Conservation (phyloP, 2,329 filamentous ascomycete genomes). For the Rhynchosporium agropyri region DNA sequence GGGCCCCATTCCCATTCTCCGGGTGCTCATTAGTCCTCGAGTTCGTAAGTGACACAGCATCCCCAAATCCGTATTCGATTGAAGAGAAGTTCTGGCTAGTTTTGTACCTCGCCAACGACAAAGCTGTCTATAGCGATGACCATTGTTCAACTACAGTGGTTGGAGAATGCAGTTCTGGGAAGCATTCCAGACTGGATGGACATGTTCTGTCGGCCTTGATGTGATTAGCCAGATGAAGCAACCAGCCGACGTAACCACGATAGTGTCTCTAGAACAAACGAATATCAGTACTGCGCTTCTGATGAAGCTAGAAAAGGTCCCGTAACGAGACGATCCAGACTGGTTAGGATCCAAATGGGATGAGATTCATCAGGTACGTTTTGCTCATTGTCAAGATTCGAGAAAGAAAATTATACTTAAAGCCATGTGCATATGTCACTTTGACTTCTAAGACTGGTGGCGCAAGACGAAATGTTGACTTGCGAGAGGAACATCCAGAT, state of each 20-base stretch:
- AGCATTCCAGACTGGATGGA: neutral
- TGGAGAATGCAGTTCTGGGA: constrained; percentile 2
- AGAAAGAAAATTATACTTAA: neutral
- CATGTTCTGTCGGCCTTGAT: neutral
- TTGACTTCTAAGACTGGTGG: neutral
- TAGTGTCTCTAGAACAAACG: neutral
- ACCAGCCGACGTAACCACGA: neutral
- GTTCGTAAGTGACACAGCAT: neutral
- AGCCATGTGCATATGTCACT: neutral
- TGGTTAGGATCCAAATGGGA: neutral
- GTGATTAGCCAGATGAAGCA: constrained; percentile 1
- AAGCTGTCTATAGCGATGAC: neutral
- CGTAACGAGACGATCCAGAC: neutral
- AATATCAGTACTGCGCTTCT: neutral
- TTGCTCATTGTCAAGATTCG: neutral
- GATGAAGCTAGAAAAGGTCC: neutral
- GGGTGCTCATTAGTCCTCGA: neutral
- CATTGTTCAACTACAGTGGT: neutral
- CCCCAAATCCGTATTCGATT: neutral
- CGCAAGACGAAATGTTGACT: neutral
- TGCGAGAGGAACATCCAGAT: neutral
- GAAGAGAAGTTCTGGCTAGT: constrained; percentile 5
- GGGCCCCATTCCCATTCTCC: neutral
- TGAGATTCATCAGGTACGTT: constrained; percentile 4
- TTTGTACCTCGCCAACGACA: neutral